Evolutionary conservation across 208 protist species (phyloP), one percentile per base, ranked within the genome.

Genomic region (Porcisia deanei): DNA sequence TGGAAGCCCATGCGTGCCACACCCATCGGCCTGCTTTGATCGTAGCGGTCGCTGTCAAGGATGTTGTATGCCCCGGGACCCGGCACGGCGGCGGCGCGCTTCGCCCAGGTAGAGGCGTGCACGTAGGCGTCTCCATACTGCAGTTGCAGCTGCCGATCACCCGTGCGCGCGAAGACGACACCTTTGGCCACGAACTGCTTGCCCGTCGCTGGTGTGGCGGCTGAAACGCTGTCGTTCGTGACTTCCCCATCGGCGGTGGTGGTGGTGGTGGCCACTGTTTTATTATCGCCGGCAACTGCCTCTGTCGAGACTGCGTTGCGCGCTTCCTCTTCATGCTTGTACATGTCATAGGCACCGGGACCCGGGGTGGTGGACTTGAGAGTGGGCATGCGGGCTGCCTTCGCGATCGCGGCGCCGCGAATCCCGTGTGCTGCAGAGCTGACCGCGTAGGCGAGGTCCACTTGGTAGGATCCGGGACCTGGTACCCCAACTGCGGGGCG

Each of bases 391-490:
- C 82, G 77, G 14, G 78, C 49, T 16, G 77, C 78, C 30, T 78
- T 76, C 14, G 77, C n/a, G 34, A 86, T 79, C 52, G 74, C 73
- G 0, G 69, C 30, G 6, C 78, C 82, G 22, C 77, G 77, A n/a
- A 74, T 60, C 4, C 61, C 67, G 45, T 61, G 59, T 43, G 72
- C 72, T 3, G 37, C n/a, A 37, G 85, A 86, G 70, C 71, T 80
- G 34, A 45, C 64, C 25, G 79, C 72, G 72, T 83, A 90, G 52
- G 85, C 82, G 22, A 73, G 73, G 37, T 80, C 69, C n/a, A 89
- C 76, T 43, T 92, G 80, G 76, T 92, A 94, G 41, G 85, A 82
- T 25, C 90, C 90, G 14, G 90, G 90, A 9, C 90, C 85, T n/a
- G 90, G 90, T 41, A 74, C 65, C 1, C 69, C 71, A 0, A 67